Conservation (phyloP, 345 rosid species). For the Dimocarpus longan region DNA sequence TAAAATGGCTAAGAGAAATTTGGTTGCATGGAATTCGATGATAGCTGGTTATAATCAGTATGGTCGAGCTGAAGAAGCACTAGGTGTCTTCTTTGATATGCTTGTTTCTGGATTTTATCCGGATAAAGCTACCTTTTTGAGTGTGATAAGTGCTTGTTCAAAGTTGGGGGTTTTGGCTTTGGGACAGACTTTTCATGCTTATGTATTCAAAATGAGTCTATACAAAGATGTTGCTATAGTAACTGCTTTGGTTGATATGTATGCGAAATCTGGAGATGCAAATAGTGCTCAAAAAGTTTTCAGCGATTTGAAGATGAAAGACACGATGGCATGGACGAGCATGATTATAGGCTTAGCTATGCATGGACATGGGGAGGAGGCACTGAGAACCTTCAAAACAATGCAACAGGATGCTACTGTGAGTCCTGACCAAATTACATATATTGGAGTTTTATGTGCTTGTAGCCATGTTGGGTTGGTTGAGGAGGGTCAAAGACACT, state of each 20-base stretch:
- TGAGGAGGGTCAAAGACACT: slow-evolving; percentile 45
- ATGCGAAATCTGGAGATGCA: slow-evolving; percentile 37
- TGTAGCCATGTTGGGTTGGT: slow-evolving; percentile 57
- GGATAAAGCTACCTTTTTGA: slow-evolving; percentile 43
- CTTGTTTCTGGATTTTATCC: slow-evolving; percentile 26
- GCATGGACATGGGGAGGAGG: slow-evolving; percentile 57
- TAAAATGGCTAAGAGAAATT: slow-evolving; percentile 44
- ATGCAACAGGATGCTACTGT: slow-evolving; percentile 43
- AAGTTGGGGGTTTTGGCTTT: slow-evolving; percentile 30
- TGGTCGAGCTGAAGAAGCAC: slow-evolving; percentile 36
- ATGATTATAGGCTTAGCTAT: slow-evolving; percentile 57
- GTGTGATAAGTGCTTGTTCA: slow-evolving; percentile 43
- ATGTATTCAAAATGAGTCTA: slow-evolving; percentile 26
- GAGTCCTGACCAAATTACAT: slow-evolving; percentile 48
- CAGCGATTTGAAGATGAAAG: slow-evolving; percentile 32
- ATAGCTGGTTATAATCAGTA: slow-evolving; percentile 44
- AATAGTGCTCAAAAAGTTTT: slow-evolving; percentile 19
- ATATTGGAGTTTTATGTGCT: slow-evolving; percentile 45
- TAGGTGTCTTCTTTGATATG: slow-evolving; percentile 35
- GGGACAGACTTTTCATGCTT: slow-evolving; percentile 33
- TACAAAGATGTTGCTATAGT: slow-evolving; percentile 29
- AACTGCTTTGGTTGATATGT: slow-evolving; percentile 37
- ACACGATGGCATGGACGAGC: slow-evolving; percentile 52
- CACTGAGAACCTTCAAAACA: slow-evolving; percentile 38
- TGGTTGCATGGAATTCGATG: slow-evolving; percentile 50